Evolutionary conservation across 495 filamentous ascomycete species (phyloP).

Genomic region (Penicillium maclennaniae): DNA sequence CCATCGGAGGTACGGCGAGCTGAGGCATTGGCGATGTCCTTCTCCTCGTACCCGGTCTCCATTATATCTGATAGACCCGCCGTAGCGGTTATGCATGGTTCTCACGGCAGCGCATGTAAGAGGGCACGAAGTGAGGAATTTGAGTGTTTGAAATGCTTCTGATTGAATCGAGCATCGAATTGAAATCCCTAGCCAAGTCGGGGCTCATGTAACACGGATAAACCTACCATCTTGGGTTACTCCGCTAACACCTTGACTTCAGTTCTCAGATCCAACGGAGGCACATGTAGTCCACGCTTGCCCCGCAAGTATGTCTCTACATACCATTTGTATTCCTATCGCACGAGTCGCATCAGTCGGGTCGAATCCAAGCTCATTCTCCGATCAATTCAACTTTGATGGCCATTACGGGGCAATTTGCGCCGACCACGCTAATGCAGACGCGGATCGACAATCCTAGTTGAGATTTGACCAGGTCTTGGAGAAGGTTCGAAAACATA

Average conservation of each 20-base stretch:
- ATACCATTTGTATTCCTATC: background rate
- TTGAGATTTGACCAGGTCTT: too few species aligned
- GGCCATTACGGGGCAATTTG: background rate
- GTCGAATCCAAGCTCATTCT: background rate
- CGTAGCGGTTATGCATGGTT: background rate
- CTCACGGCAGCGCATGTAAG: background rate
- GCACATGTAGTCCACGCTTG: background rate
- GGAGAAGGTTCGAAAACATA: background rate
- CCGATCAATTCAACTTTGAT: background rate
- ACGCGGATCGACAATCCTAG: background rate
- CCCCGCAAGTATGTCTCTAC: background rate
- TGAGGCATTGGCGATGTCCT: background rate
- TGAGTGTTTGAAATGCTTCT: background rate
- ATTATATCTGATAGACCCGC: background rate
- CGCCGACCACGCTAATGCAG: background rate
- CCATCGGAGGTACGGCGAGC: background rate
- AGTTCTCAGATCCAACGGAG: background rate
- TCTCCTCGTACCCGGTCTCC: slow-evolving; percentile 1
- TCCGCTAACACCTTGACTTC: background rate
- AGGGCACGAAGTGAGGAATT: background rate
- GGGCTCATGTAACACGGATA: background rate
- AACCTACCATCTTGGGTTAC: background rate
- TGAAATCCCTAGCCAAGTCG: background rate
- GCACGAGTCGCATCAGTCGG: background rate
- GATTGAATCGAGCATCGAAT: background rate